Base-by-base conservation (phyloP, 345 rosid genomes). In the Mallotus nudiflorus region DNA sequence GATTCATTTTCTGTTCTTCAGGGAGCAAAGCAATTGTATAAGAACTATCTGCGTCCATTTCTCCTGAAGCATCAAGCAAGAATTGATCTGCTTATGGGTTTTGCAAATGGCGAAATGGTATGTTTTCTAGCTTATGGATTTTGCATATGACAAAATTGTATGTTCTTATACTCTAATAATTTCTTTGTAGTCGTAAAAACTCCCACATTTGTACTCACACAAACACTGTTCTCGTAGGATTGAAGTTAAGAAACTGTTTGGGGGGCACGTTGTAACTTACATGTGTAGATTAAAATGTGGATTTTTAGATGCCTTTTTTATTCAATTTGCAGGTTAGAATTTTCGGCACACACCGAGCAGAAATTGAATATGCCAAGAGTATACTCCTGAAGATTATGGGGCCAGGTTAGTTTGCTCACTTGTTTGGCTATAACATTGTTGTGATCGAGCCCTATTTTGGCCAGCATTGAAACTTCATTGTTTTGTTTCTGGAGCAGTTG, bases 11-110 rank as follows among this genome's bases (percentile, higher is more conserved):
- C 14, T 66, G 19, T 68, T 8, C 29, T 33, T 25, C 65, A 87
- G 96, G 89, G 92, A 28, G 85, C 91, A 59, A 85, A 79, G 63
- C 79, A 78, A 50, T 62, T 91, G 57, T 91, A 91, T 66, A 48
- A n/a, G 73, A 85, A 74, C 71, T 85, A 83, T 53, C 74, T 87
- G 49, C 84, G 95, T 59, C 95, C 95, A 37, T 81, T 87, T 81
- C 67, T 89, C 53, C 53, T 71, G 73, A 81, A 81, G 59, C 90
- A 84, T 85, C 91, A 85, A 77, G 74, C 85, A 67, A 82, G 67
- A 75, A 70, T 80, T 44, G 92, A 88, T 73, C 76, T 49, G 52
- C 65, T 86, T 25, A 40, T 82, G 68, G 87, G 83, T 62, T 72
- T 75, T 61, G 65, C 84, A 20, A 69, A 81, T 49, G 77, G 55